phyloP scores from a whole-genome alignment of 2,329 filamentous ascomycete species.

The Ophiostoma fasciatum region DNA sequence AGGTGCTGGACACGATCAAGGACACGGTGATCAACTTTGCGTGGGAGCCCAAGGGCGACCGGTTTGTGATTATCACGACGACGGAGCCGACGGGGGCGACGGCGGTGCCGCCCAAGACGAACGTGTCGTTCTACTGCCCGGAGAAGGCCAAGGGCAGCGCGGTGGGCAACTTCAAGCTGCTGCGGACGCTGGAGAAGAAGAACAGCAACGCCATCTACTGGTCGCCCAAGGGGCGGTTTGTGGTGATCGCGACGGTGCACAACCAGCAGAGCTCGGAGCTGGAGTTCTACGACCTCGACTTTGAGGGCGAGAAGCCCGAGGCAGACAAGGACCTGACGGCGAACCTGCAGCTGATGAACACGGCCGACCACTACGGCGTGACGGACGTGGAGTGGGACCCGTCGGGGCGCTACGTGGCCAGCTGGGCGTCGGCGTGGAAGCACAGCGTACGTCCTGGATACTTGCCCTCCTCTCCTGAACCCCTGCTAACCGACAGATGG shows the following conservation, averaged over 20 bases:
- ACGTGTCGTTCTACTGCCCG: constrained; percentile 90
- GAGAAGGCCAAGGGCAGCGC: constrained; percentile 77
- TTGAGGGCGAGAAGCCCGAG: constrained; percentile 91
- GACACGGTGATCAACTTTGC: constrained; percentile 99
- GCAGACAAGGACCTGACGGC: constrained; percentile 86
- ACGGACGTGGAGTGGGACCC: constrained; percentile 98
- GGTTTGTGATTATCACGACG: constrained; percentile 93
- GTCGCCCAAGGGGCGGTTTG: constrained; percentile 90
- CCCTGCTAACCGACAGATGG: constrained; percentile 50
- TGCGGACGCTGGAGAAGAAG: constrained; percentile 95
- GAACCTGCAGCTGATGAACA: constrained; percentile 90
- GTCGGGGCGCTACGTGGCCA: constrained; percentile 85
- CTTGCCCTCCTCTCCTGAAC: not conserved
- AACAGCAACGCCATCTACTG: constrained; percentile 99
- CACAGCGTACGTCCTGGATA: constrained; percentile 57
- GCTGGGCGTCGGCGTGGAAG: constrained; percentile 90
- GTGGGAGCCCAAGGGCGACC: constrained; percentile 96
- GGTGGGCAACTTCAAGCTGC: constrained; percentile 89
- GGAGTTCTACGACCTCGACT: constrained; percentile 96
- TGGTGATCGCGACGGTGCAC: constrained; percentile 82
- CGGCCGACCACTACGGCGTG: constrained; percentile 88
- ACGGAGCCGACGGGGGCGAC: constrained; percentile 66
- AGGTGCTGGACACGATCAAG: constrained; percentile 95
- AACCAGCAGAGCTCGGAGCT: constrained; percentile 90
- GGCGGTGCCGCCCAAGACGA: constrained; percentile 82